Evolutionary conservation across 768 basidiomycete species (phyloP).

Genomic region (Lactifluus rugatus): DNA sequence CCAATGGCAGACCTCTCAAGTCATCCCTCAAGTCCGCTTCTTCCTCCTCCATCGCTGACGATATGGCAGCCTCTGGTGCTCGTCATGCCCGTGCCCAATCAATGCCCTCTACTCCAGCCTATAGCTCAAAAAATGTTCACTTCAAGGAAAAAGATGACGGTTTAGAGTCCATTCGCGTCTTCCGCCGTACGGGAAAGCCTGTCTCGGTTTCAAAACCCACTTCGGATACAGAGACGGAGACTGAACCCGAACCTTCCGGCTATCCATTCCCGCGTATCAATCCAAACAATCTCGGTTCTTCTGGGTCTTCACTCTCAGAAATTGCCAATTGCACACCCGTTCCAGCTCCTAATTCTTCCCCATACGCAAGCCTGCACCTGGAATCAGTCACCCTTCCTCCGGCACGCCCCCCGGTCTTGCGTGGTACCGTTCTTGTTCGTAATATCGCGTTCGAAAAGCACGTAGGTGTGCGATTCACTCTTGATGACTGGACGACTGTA

Average conservation of each 20-base stretch:
- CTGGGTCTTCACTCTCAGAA: constrained; percentile 21
- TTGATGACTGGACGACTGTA: constrained; percentile 91
- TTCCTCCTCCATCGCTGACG: constrained; percentile 38
- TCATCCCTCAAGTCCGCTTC: constrained; percentile 65
- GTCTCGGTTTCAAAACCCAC: constrained; percentile 46
- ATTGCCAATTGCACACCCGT: constrained; percentile 27
- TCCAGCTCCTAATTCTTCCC: constrained; percentile 26
- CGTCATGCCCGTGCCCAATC: constrained; percentile 37
- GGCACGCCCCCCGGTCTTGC: constrained; percentile 35
- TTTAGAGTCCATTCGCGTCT: constrained; percentile 53
- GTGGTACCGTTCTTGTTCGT: constrained; percentile 72
- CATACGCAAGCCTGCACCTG: constrained; percentile 29
- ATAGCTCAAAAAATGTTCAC: constrained; percentile 72
- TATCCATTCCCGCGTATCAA: constrained; percentile 21
- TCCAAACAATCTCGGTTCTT: constrained; percentile 21
- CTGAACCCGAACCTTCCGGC: constrained; percentile 26
- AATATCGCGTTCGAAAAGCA: constrained; percentile 84
- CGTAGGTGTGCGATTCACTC: constrained; percentile 78
- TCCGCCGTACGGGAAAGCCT: constrained; percentile 59
- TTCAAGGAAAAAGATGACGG: constrained; percentile 58
- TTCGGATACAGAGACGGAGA: constrained; percentile 23
- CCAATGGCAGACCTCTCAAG: constrained; percentile 82
- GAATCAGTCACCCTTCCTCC: constrained; percentile 33
- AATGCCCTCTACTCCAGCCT: constrained; percentile 49
- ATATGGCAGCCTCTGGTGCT: constrained; percentile 24